phyloP scores from a whole-genome alignment of 176 grass and related monocot genomes.

The Rhynchospora breviuscula region DNA sequence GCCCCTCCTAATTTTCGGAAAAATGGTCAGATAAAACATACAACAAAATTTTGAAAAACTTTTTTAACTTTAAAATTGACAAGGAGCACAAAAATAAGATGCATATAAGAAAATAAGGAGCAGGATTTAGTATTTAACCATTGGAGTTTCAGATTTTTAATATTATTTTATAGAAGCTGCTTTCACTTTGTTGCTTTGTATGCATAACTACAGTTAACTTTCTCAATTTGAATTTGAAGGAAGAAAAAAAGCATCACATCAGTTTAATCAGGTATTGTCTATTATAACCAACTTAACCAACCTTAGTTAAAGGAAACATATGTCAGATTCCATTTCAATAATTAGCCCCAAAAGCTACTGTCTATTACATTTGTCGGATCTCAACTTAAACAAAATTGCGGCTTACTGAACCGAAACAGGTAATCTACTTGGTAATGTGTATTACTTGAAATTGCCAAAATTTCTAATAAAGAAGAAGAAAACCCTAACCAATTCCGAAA shows the following conservation, averaged over 20 bases:
- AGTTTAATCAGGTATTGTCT: no score
- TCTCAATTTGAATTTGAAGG: background rate
- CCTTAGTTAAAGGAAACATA: no score
- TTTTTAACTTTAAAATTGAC: background rate
- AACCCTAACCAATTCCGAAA: constrained; percentile 72
- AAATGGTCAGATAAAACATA: background rate
- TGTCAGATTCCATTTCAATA: no score
- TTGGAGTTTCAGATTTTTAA: background rate
- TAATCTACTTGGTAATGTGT: background rate
- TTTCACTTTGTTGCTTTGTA: no score
- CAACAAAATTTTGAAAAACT: background rate
- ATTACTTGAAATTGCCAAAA: background rate
- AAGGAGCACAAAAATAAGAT: background rate
- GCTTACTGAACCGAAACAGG: background rate
- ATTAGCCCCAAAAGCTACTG: background rate
- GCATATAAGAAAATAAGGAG: background rate
- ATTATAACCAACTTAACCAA: no score
- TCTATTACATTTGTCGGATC: background rate
- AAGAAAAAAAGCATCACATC: background rate
- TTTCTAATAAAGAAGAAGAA: background rate
- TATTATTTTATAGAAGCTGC: no score
- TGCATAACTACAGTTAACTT: background rate
- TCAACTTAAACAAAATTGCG: background rate
- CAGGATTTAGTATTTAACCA: background rate
- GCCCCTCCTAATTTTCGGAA: constrained; percentile 66